A percentile compares a stretch with the other conserved stretches of the same genome.
Evolutionary conservation across 129 eudicot genomes (phyloP).

Genomic region (Tagetes erecta): DNA sequence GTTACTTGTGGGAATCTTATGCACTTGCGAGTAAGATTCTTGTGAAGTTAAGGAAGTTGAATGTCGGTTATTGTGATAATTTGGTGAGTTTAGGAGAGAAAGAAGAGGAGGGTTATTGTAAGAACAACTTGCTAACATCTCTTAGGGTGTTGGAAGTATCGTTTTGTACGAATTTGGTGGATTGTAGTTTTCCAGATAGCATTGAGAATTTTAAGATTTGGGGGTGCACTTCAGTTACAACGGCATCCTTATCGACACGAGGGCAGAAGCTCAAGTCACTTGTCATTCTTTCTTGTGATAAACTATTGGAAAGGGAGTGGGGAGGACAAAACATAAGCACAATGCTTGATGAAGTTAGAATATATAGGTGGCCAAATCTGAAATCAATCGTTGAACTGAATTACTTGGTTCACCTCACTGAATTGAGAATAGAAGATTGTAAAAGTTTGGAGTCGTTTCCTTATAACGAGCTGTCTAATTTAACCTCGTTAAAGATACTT

Average conservation of each 20-base stretch:
- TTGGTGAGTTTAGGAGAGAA: slow-evolving; percentile 5
- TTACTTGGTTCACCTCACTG: not conserved
- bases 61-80: not conserved
- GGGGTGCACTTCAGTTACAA: not conserved
- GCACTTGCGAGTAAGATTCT: not conserved
- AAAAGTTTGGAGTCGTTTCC: not conserved
- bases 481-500: not conserved
- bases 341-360: not conserved
- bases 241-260: not conserved
- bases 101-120: not conserved
- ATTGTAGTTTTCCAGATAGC: not conserved
- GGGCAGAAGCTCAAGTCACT: not conserved
- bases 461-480: not conserved
- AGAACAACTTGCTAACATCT: not conserved
- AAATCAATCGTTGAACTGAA: not conserved
- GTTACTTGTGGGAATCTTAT: not conserved
- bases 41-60: not conserved
- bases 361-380: not conserved
- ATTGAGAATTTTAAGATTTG: not conserved
- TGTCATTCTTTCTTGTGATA: not conserved
- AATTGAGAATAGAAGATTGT: not conserved
- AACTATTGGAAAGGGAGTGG: not conserved
- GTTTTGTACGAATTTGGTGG: not conserved
- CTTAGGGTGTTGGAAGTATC: not conserved
- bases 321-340: not conserved